Evolutionary conservation across 768 basidiomycete species (phyloP).

Genomic region (Mycena metata): DNA sequence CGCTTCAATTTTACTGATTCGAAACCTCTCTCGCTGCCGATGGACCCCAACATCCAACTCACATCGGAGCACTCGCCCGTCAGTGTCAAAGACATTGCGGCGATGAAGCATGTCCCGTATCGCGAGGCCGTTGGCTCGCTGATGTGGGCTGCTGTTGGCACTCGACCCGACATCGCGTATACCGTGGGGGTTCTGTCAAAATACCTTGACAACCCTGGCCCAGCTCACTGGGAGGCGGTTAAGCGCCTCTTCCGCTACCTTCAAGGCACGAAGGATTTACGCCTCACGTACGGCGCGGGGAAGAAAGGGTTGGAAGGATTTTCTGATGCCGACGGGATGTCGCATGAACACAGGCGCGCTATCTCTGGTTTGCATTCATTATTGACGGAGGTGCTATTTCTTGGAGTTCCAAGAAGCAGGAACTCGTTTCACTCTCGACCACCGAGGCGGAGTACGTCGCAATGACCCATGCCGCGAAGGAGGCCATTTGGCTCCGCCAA

Average conservation of each 20-base stretch:
- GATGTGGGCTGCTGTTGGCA: too few relatives aligned
- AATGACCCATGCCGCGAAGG: neutral
- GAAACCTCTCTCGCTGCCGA: neutral
- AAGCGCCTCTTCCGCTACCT: constrained; percentile 46
- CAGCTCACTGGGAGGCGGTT: too few relatives aligned
- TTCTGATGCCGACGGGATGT: constrained; percentile 43
- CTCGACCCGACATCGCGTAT: too few relatives aligned
- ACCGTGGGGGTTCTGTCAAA: too few relatives aligned
- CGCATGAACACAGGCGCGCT: constrained; percentile 42
- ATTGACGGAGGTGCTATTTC: constrained; percentile 47
- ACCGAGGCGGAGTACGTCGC: neutral
- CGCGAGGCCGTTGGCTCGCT: too few relatives aligned
- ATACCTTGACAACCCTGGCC: too few relatives aligned
- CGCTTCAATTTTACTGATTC: constrained; percentile 21
- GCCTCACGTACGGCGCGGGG: constrained; percentile 46
- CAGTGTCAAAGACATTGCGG: neutral
- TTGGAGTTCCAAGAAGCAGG: constrained; percentile 28
- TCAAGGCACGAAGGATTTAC: constrained; percentile 35
- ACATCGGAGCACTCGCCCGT: neutral
- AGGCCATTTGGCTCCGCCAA: constrained; percentile 45
- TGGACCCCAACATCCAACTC: constrained; percentile 1
- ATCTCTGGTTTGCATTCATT: constrained; percentile 52
- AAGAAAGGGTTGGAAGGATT: constrained; percentile 46
- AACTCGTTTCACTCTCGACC: neutral
- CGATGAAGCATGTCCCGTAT: neutral